These are phyloP conservation scores for Trypanosoma cruzi DNA, from an alignment of 208 protist species.

Conservation along the genomic window DNA sequence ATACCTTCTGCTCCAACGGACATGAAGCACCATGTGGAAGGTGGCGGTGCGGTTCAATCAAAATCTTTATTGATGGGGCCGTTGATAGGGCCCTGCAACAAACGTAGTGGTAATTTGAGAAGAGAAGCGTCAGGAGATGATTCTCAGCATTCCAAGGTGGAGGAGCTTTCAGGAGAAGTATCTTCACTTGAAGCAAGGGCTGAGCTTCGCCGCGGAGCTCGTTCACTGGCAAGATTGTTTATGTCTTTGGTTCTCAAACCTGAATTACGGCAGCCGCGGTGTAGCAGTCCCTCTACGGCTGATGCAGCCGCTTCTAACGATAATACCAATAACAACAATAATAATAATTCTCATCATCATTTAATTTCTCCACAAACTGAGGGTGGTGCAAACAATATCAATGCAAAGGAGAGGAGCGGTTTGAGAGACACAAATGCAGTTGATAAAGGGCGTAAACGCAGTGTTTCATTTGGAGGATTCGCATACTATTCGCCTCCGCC, in stretches of 20 bases:
- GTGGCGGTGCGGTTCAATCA: not conserved
- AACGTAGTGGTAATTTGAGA: not conserved
- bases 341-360: not conserved
- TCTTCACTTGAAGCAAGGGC: slow-evolving; percentile 4
- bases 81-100: not conserved
- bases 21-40: not conserved
- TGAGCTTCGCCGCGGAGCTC: slow-evolving; percentile 13
- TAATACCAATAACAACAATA: no score
- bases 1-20: not conserved
- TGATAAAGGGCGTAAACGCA: slow-evolving; percentile 2
- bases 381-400: not conserved
- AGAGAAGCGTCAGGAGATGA: not conserved
- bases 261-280: not conserved
- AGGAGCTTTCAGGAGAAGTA: not conserved
- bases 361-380: not conserved
- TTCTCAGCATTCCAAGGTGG: not conserved
- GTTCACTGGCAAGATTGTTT: slow-evolving; percentile 17
- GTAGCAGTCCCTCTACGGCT: not conserved
- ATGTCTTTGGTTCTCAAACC: slow-evolving; percentile 19
- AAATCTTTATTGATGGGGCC: not conserved
- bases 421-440: not conserved
- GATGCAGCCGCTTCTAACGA: no score
- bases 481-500: slow-evolving; percentile 19
- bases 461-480: slow-evolving; percentile 27
- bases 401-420: not conserved